Percentiles rank a stretch among this genome's conserved stretches.
Evolutionary conservation across 1,284 basidiomycete species (phyloP).

Genomic region (Boletus holoroseus): DNA sequence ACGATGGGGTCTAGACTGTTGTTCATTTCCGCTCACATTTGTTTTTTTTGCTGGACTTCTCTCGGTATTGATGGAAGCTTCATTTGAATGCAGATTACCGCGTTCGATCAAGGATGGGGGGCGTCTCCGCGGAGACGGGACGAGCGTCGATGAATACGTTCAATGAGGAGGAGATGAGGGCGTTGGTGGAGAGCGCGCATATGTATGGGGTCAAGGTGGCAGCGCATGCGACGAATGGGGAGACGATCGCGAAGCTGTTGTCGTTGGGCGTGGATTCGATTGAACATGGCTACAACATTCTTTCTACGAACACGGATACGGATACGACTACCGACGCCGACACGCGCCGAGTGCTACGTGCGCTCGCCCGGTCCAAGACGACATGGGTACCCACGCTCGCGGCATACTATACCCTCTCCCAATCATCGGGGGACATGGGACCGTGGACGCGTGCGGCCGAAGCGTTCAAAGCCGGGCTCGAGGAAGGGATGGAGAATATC

Average conservation of each 20-base stretch:
- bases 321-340: not conserved
- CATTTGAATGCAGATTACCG: constrained; percentile 43
- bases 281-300: constrained; percentile 43
- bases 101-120: constrained; percentile 40
- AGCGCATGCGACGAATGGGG: constrained; percentile 46
- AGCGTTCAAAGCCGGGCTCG: constrained; percentile 46
- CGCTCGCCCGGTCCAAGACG: constrained; percentile 31
- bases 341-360: constrained; percentile 22
- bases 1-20: constrained; percentile 5
- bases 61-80: not conserved
- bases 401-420: constrained; percentile 39
- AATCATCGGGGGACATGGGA: constrained; percentile 10
- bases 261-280: constrained; percentile 43
- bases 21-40: constrained; percentile 27
- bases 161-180: constrained; percentile 42
- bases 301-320: not conserved
- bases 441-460: constrained; percentile 38
- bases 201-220: constrained; percentile 54
- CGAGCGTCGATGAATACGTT: constrained; percentile 42
- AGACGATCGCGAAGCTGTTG: constrained; percentile 37
- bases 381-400: constrained; percentile 60
- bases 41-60: not conserved
- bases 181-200: constrained; percentile 51
- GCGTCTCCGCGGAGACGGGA: constrained; percentile 37
- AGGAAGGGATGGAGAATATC: constrained; percentile 41